Evolutionary conservation across 192 early-diverging fungal species (phyloP).

Genomic region (Coemansia sp.): DNA sequence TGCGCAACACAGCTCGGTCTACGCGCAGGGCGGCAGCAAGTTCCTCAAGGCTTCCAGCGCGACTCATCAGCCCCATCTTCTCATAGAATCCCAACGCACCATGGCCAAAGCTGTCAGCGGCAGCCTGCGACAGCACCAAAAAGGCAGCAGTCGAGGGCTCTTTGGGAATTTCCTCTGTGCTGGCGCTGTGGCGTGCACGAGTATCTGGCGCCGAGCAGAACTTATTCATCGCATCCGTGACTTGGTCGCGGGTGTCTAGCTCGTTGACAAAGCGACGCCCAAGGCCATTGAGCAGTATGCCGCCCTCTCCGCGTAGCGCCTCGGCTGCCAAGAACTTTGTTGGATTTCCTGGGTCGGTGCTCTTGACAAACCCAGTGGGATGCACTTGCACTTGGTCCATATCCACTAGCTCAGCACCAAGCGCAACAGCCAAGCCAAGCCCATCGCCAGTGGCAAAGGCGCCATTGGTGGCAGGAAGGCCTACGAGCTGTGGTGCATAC

Average conservation of each 20-base stretch:
- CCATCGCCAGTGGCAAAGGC: slow-evolving; percentile 95
- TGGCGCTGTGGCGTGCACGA: slow-evolving; percentile 14
- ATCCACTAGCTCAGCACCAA: slow-evolving; percentile 85
- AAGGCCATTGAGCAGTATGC: slow-evolving; percentile 75
- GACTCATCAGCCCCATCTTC: slow-evolving; percentile 44
- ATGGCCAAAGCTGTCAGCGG: slow-evolving; percentile 45
- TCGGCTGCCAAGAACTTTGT: slow-evolving; percentile 96
- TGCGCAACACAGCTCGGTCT: slow-evolving; percentile 40
- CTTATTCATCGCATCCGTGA: slow-evolving; percentile 87
- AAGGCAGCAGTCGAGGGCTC: slow-evolving; percentile 32
- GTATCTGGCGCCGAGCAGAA: slow-evolving; percentile 37
- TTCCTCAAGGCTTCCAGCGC: slow-evolving; percentile 11
- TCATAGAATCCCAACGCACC: slow-evolving; percentile 52
- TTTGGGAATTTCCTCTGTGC: neutral
- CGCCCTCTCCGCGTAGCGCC: slow-evolving; percentile 92
- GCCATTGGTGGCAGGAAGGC: slow-evolving; percentile 89
- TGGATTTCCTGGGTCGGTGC: slow-evolving; percentile 83
- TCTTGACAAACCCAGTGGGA: slow-evolving; percentile 94
- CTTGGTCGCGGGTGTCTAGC: slow-evolving; percentile 91
- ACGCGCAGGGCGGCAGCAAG: slow-evolving; percentile 44
- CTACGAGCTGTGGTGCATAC: slow-evolving; percentile 75
- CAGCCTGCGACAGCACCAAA: slow-evolving; percentile 47
- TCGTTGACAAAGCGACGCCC: slow-evolving; percentile 92
- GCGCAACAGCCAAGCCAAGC: slow-evolving; percentile 79
- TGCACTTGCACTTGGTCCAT: slow-evolving; percentile 98